phyloP scores from a whole-genome alignment of 2,329 filamentous ascomycete genomes.

The Penicillium sp. region DNA sequence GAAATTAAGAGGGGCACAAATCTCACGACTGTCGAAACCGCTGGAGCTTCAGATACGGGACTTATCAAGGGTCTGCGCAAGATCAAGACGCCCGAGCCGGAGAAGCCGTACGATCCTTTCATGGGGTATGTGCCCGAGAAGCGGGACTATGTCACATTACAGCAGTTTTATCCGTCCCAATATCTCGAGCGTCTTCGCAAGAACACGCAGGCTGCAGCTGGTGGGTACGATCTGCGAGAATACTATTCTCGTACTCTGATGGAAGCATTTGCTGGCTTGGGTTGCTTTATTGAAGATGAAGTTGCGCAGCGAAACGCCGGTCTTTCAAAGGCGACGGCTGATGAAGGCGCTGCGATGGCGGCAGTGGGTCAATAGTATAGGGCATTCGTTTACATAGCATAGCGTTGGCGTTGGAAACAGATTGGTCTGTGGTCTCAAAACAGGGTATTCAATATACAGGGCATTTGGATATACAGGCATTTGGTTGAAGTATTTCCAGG shows the following conservation, averaged over 20 bases:
- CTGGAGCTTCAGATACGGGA: slow-evolving; percentile 34
- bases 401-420: slow-evolving; percentile 13
- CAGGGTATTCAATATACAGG: not conserved
- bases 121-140: slow-evolving; percentile 62
- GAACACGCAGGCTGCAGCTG: slow-evolving; percentile 64
- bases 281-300: slow-evolving; percentile 81
- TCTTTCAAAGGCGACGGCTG: slow-evolving; percentile 23
- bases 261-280: slow-evolving; percentile 84
- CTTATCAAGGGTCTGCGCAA: slow-evolving; percentile 76
- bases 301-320: slow-evolving; percentile 30
- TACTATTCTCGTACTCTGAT: slow-evolving; percentile 77
- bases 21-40: slow-evolving; percentile 20
- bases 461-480: not conserved
- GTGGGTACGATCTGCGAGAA: slow-evolving; percentile 77
- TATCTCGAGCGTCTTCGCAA: slow-evolving; percentile 65
- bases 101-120: slow-evolving; percentile 83
- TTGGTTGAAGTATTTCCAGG: too few species aligned
- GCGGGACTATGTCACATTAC: slow-evolving; percentile 65
- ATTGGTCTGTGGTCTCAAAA: not conserved
- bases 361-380: slow-evolving; percentile 10
- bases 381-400: slow-evolving; percentile 9
- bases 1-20: slow-evolving; percentile 28
- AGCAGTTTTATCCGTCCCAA: slow-evolving; percentile 67
- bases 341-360: slow-evolving; percentile 30
- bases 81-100: slow-evolving; percentile 55